Base-by-base conservation (phyloP, 805 yeast species). In the Myxozyma vanderwaltii region DNA sequence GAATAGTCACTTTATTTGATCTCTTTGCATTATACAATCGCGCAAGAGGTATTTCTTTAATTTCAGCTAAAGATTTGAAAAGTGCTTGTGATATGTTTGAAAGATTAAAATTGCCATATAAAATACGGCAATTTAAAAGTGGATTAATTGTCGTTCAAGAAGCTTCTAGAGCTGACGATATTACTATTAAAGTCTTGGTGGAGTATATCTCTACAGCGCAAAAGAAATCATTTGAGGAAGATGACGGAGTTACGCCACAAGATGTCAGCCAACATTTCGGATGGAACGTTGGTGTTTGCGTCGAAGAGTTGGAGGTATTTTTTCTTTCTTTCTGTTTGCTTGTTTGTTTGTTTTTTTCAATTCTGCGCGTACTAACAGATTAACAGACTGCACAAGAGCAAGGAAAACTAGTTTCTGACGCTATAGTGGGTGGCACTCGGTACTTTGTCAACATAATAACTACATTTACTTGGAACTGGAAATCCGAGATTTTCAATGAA, bases 261-360 rank as follows among this genome's bases (percentile, higher is more conserved):
- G 65, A 62, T 15, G 56, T 59, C 13, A 59, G 48, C 36, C 65
- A 59, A 44, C 49, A 40, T 15, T 56, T 62, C 48, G 64, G 63
- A 54, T 87, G 91, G 89, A 83, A 89, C 21, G 75, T 85, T 38
- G 80, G 81, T 27, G 82, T 88, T 13, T 79, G 90, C 4, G 76
- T 74, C 8, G 92, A 87, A 69, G 86, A 87, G 59, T 71, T 88
- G 7, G 81, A 82, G 58, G 75, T 77, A n/a, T n/a, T n/a, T n/a
- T n/a, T n/a, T 54, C 17, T 79, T 86, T 15, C 77, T 75, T 1
- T 69, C 72, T 90, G 88, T 2, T 70, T 73, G 1, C 68, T 88
- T 2, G 82, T 86, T n/a, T 76, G 86, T 4, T 23, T 7, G 26
- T 10, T 3, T 39, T 39, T 5, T 23, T 19, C 27, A 4, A n/a